phyloP scores from a whole-genome alignment of 352 stramenopile genomes.

The Pythium aristosporum region DNA sequence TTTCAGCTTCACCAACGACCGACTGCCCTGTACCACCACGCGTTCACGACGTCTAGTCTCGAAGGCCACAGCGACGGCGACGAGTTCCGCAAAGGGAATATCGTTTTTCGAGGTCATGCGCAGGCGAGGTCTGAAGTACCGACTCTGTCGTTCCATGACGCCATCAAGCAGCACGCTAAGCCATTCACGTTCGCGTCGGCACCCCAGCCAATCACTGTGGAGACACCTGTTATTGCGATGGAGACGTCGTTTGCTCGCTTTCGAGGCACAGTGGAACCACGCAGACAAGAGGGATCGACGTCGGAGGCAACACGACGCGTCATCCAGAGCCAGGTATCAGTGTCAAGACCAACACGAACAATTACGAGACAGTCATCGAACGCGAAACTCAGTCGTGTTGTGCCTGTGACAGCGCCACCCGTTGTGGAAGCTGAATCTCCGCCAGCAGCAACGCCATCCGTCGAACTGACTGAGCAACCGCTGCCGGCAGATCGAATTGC shows the following conservation, averaged over 20 bases:
- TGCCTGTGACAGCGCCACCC: conserved; percentile 1
- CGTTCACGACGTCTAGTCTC: conserved; percentile 33
- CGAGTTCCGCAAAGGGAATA: conserved; percentile 52
- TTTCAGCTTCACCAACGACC: conserved; percentile 38
- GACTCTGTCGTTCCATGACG: not conserved
- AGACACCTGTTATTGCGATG: not conserved
- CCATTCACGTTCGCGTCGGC: conserved; percentile 17
- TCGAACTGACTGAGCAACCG: not conserved
- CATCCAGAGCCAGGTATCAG: not conserved
- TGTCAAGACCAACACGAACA: not conserved
- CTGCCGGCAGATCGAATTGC: not conserved
- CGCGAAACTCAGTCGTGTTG: conserved; percentile 11
- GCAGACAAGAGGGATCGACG: conserved; percentile 1
- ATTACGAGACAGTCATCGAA: not conserved
- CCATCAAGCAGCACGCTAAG: not conserved
- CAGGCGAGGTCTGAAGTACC: not conserved
- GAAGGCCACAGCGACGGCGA: conserved; percentile 3
- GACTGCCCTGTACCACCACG: conserved; percentile 44
- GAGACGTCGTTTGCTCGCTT: conserved; percentile 31
- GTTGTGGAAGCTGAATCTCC: not conserved
- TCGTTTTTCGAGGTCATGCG: conserved; percentile 24
- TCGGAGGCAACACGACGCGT: not conserved
- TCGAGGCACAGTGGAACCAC: conserved; percentile 33
- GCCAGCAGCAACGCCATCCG: not conserved
- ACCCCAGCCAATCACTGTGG: not conserved